Evolutionary conservation across 768 basidiomycete genomes (phyloP).

Genomic region (Neoboletus magnificus): DNA sequence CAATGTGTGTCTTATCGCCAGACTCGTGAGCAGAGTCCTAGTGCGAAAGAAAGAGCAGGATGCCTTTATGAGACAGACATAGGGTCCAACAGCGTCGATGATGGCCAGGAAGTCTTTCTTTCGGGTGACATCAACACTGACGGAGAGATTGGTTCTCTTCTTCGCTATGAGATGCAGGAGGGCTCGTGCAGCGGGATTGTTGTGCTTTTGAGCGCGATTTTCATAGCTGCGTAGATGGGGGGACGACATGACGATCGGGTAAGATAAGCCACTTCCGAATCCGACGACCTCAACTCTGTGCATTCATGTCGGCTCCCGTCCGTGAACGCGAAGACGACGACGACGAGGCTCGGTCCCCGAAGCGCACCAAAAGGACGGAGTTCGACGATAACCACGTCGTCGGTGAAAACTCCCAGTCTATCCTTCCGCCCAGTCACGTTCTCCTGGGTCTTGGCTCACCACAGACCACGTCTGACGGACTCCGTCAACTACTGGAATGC

Average conservation of each 20-base stretch:
- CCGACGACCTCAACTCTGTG: not conserved
- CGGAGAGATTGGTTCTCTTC: slow-evolving; percentile 89
- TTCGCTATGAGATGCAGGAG: slow-evolving; percentile 80
- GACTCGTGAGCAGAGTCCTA: slow-evolving; percentile 23
- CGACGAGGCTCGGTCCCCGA: slow-evolving; percentile 35
- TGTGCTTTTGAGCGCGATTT: slow-evolving; percentile 52
- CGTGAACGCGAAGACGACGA: slow-evolving; percentile 53
- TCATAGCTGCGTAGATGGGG: slow-evolving; percentile 55
- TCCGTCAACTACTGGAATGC: slow-evolving; percentile 62
- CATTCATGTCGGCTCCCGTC: slow-evolving; percentile 30
- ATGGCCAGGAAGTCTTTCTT: slow-evolving; percentile 77
- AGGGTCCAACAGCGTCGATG: slow-evolving; percentile 84
- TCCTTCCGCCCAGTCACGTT: slow-evolving; percentile 72
- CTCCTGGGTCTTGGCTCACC: slow-evolving; percentile 61
- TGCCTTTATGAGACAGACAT: slow-evolving; percentile 94
- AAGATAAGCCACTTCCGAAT: not conserved
- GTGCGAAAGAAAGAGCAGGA: slow-evolving; percentile 13
- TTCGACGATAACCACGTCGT: slow-evolving; percentile 4
- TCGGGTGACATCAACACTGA: slow-evolving; percentile 91
- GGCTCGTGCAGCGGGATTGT: slow-evolving; percentile 73
- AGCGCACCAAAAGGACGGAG: slow-evolving; percentile 37
- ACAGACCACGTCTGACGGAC: slow-evolving; percentile 44
- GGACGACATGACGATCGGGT: slow-evolving; percentile 25
- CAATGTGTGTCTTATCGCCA: slow-evolving; percentile 82
- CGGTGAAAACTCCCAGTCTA: slow-evolving; percentile 17